phyloP scores from a whole-genome alignment of 441 rosid species.

The Hura crepitans region DNA sequence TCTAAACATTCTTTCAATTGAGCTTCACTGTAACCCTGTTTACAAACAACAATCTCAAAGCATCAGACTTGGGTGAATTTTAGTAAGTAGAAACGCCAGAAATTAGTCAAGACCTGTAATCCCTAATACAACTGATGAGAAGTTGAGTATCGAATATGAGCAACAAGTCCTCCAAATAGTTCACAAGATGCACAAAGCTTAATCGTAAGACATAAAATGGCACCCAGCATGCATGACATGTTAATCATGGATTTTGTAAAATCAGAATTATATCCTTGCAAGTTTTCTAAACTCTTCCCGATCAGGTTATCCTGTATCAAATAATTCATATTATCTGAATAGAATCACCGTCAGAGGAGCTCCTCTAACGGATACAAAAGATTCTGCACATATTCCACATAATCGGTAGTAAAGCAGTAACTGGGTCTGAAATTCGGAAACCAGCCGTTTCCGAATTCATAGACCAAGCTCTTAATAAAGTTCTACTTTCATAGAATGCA shows the following conservation, averaged over 20 bases:
- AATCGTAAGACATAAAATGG: neutral
- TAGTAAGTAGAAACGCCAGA: too few species aligned
- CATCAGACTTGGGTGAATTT: constrained; percentile 1
- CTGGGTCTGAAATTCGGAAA: neutral
- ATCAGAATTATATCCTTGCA: neutral
- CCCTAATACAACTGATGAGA: neutral
- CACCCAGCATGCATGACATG: neutral
- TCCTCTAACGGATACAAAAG: neutral
- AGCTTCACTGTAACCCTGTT: constrained; percentile 98
- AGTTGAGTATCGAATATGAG: neutral
- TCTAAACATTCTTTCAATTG: constrained; percentile 97
- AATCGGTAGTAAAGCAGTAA: neutral
- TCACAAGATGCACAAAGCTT: neutral
- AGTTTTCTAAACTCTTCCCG: neutral
- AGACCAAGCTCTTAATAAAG: neutral
- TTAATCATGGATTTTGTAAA: neutral
- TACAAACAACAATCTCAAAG: constrained; percentile 24
- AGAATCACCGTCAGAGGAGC: neutral
- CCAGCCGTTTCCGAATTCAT: neutral
- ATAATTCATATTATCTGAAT: neutral
- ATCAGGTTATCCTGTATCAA: neutral
- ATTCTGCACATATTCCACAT: neutral
- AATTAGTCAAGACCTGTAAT: neutral
- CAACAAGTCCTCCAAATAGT: too few species aligned
- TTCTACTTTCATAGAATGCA: neutral